Evolutionary conservation across 23 red algal species (phyloP), one percentile per base, ranked within the genome.

Genomic region (Chondrus crispus): DNA sequence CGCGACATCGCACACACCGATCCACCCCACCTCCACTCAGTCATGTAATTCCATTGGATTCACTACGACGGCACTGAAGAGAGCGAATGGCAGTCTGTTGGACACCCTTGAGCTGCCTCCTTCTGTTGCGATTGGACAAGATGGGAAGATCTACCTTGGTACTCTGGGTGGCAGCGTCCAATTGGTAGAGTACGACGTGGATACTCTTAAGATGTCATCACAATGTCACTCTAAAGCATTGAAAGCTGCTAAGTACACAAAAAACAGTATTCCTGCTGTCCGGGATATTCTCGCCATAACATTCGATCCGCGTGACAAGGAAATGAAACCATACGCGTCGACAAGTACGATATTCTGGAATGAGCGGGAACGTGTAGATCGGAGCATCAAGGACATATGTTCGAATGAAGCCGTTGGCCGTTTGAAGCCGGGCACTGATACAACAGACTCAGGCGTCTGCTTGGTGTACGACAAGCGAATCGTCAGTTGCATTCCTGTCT

Each of bases 131-230:
- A 33, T 87, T 4, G 80, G 80, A 32, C 64, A 55, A 22, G 74
- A 87, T 51, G 83, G 84, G 11, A 79, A 73, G 22, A 60, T 82
- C 38, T 94, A 94, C 83, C 79, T 94, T 43, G 92, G 92, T 19
- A 80, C 81, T 38, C 46, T 63, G 19, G 62, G 45, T 4, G 83
- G 81, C 36, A 87, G 40, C 40, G 82, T 94, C 24, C 83, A 68
- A 32, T 66, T 86, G 7, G 74, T 94, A 2, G 74, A 49, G 2
- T 85, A 87, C 87, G 68, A 90, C 40, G 35, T 54, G 2, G 36
- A 48, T 28, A 54, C 60, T 29, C 40, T 87, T 2, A 47, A 53
- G 24, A 83, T 81, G 12, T 81, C 83, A 1, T 71, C 73, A 0
- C 50, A 81, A 28, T 94, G 92, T 32, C 48, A 78, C 39, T 88